Evolutionary conservation across 352 stramenopile species (phyloP).

Genomic region (Phytopythium cucurbitacearum): DNA sequence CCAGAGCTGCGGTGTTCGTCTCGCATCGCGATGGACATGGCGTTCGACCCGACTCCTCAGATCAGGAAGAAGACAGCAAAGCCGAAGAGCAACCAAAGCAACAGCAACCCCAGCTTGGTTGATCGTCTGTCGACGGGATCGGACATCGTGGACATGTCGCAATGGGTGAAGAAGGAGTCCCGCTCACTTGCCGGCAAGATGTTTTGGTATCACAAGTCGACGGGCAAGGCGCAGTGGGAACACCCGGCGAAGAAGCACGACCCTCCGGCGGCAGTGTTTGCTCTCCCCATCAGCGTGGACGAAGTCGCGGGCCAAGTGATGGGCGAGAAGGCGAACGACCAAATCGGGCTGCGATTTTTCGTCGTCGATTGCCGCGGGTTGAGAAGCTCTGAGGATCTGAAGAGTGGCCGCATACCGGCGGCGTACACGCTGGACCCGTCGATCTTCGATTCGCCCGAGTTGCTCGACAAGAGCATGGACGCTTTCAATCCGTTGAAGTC

Average conservation of each 20-base stretch:
- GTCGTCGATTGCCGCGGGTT: conserved; percentile 72
- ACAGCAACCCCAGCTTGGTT: conserved; percentile 11
- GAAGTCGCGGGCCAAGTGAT: conserved; percentile 69
- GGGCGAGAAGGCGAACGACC: conserved; percentile 43
- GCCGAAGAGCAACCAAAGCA: conserved; percentile 1
- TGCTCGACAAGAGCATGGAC: conserved; percentile 69
- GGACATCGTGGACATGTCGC: conserved; percentile 66
- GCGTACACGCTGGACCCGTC: conserved; percentile 74
- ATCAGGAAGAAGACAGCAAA: conserved; percentile 10
- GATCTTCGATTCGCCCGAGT: conserved; percentile 74
- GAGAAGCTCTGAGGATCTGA: conserved; percentile 73
- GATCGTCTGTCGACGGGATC: conserved; percentile 26
- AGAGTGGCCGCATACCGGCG: conserved; percentile 71
- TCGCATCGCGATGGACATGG: conserved; percentile 49
- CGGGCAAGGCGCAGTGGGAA: conserved; percentile 76
- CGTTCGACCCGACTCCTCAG: conserved; percentile 24
- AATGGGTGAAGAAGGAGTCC: conserved; percentile 78
- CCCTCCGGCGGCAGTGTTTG: conserved; percentile 53
- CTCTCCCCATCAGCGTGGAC: conserved; percentile 57
- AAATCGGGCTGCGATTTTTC: conserved; percentile 52
- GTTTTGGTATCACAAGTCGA: conserved; percentile 78
- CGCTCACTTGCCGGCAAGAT: conserved; percentile 66
- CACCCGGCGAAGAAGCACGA: conserved; percentile 63
- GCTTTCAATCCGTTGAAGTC: conserved; percentile 72
- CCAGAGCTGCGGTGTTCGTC: conserved; percentile 39